Conservation (phyloP, 2,329 filamentous ascomycete species). For the Didymella exigua region DNA sequence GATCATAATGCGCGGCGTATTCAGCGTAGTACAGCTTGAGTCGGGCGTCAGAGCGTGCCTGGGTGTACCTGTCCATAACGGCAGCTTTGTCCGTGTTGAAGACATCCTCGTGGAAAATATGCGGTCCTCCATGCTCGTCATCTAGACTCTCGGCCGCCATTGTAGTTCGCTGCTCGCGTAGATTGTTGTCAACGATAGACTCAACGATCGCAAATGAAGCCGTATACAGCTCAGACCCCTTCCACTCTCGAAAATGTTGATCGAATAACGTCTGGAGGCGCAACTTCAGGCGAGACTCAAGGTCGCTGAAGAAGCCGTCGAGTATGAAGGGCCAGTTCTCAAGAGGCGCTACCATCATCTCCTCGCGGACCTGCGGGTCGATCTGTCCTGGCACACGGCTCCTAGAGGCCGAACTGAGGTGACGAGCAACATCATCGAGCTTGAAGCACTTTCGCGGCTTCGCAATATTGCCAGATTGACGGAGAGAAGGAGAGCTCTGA, state of each 20-base stretch:
- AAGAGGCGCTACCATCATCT: slow-evolving; percentile 38
- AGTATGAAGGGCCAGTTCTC: slow-evolving; percentile 39
- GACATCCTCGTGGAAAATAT: slow-evolving; percentile 38
- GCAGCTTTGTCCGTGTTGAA: slow-evolving; percentile 26
- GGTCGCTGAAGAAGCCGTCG: slow-evolving; percentile 30
- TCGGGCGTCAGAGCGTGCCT: slow-evolving; percentile 35
- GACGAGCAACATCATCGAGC: slow-evolving; percentile 38
- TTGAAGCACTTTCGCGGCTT: slow-evolving; percentile 23
- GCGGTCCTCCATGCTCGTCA: slow-evolving; percentile 45
- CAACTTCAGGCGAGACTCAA: slow-evolving; percentile 19
- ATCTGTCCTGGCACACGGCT: slow-evolving; percentile 44
- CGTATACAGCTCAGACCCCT: slow-evolving; percentile 37
- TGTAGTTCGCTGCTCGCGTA: slow-evolving; percentile 30
- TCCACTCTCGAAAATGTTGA: slow-evolving; percentile 28
- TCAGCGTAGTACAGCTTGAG: slow-evolving; percentile 28
- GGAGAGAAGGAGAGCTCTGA: background rate
- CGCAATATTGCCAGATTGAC: slow-evolving; percentile 1
- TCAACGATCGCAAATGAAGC: slow-evolving; percentile 33
- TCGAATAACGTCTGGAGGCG: slow-evolving; percentile 35
- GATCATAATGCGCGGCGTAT: slow-evolving; percentile 25
- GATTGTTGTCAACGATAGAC: slow-evolving; percentile 31
- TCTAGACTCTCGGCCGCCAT: slow-evolving; percentile 35
- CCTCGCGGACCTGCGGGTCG: slow-evolving; percentile 41
- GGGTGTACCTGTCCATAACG: slow-evolving; percentile 27
- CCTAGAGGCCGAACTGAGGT: slow-evolving; percentile 32